Conservation (phyloP, 2,329 filamentous ascomycete genomes). For the Apiospora marii region DNA sequence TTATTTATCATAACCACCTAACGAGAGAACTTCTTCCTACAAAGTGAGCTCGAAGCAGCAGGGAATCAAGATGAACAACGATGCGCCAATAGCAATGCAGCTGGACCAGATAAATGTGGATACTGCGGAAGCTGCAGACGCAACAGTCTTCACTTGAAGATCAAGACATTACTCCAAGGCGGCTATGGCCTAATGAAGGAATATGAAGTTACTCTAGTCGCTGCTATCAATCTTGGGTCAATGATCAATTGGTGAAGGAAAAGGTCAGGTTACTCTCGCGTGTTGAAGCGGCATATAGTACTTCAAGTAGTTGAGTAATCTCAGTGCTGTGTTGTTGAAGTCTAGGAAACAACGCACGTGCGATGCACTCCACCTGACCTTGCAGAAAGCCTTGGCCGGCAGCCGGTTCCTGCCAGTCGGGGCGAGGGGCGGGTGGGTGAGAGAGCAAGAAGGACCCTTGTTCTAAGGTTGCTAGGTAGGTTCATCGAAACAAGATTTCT, state of each 20-base stretch:
- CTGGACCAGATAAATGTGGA: not conserved
- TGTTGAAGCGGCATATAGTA: too few species aligned
- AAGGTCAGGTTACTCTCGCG: not conserved
- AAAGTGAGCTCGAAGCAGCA: not conserved
- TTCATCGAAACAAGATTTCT: conserved; percentile 17
- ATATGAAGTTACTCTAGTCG: not conserved
- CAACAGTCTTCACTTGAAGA: not conserved
- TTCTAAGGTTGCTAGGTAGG: not conserved
- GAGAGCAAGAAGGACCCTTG: conserved; percentile 16
- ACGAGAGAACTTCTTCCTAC: not conserved
- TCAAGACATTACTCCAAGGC: not conserved
- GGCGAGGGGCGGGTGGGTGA: not conserved
- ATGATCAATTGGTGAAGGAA: not conserved
- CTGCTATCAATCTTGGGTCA: not conserved
- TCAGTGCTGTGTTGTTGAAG: not conserved
- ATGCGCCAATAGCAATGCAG: not conserved
- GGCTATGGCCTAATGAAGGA: not conserved
- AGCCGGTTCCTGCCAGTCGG: conserved; percentile 18
- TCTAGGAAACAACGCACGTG: conserved; percentile 16
- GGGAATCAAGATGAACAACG: not conserved
- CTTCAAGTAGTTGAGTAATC: too few species aligned
- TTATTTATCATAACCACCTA: not conserved
- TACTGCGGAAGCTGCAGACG: not conserved
- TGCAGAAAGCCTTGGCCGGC: conserved; percentile 16
- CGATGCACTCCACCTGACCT: conserved; percentile 7